phyloP scores from a whole-genome alignment of 1,284 basidiomycete genomes.

The Trametes pubescens region DNA sequence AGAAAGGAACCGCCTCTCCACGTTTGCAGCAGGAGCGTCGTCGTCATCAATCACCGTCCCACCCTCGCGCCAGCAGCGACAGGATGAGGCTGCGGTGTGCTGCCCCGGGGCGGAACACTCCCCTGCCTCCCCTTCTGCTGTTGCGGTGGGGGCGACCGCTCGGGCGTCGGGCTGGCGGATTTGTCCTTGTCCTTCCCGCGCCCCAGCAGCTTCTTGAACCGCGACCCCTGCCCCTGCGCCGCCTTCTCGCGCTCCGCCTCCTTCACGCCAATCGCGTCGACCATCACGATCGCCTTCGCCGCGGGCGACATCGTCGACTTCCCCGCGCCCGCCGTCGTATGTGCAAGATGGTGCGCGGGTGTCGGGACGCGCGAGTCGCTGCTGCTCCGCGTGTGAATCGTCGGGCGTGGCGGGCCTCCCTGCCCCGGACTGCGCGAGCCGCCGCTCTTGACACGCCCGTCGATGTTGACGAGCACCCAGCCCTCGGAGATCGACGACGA shows the following conservation, averaged over 20 bases:
- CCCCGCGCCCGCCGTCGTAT: constrained; percentile 35
- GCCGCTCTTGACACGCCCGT: constrained; percentile 42
- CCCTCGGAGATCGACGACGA: constrained; percentile 40
- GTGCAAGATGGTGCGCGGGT: constrained; percentile 21
- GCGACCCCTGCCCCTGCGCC: constrained; percentile 33
- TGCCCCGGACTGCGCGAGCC: constrained; percentile 9
- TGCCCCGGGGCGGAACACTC: too few species aligned
- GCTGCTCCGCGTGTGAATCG: constrained; percentile 38
- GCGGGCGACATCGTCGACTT: constrained; percentile 51
- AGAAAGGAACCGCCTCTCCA: background rate
- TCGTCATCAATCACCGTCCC: constrained; percentile 6
- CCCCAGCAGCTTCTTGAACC: constrained; percentile 39
- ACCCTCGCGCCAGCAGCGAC: background rate
- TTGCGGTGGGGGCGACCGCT: constrained; percentile 15
- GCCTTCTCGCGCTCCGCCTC: constrained; percentile 42
- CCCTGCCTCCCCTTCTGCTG: constrained; percentile 11
- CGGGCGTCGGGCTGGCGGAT: constrained; percentile 26
- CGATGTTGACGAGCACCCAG: constrained; percentile 74
- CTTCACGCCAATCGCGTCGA: constrained; percentile 64
- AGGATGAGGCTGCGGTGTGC: too few species aligned
- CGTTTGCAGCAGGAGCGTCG: background rate
- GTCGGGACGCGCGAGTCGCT: constrained; percentile 38
- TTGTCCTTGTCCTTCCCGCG: constrained; percentile 29
- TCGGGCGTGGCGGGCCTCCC: constrained; percentile 12
- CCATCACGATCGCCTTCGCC: constrained; percentile 66